phyloP scores from a whole-genome alignment of 2,329 filamentous ascomycete genomes.

The Pseudogymnoascus sp. region DNA sequence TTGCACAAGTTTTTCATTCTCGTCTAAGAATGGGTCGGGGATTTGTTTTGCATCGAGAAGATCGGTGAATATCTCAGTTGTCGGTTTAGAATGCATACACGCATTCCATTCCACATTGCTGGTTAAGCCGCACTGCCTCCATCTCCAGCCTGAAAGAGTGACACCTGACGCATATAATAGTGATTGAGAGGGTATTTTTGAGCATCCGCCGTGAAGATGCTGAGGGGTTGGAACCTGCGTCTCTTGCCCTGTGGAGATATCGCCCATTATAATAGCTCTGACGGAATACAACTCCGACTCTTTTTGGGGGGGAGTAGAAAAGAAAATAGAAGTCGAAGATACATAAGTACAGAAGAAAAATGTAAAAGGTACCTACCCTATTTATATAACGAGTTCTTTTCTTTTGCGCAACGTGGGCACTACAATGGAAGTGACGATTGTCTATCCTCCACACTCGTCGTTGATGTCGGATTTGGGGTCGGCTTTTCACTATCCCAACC shows the following conservation, averaged over 20 bases:
- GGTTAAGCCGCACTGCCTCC: neutral
- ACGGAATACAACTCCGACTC: neutral
- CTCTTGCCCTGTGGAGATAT: neutral
- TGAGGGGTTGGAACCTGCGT: neutral
- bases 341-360: neutral
- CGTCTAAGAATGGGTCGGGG: slow-evolving; percentile 50
- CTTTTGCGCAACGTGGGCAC: neutral
- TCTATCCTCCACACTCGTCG: neutral
- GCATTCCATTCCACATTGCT: neutral
- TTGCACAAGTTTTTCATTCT: slow-evolving; percentile 51
- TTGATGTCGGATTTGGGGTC: neutral
- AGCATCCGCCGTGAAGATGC: neutral
- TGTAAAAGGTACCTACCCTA: neutral
- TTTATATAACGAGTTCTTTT: neutral
- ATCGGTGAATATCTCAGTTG: slow-evolving; percentile 59
- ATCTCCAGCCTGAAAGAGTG: neutral
- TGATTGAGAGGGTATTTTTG: neutral
- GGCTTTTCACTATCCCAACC: neutral
- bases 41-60: slow-evolving; percentile 51
- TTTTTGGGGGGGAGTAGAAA: neutral
- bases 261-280: neutral
- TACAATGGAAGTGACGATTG: neutral
- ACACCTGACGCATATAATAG: neutral
- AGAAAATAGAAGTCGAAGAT: neutral
- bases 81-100: slow-evolving; percentile 35